Base-by-base conservation (phyloP, 192 early-diverging fungal genomes). In the Coemansia sp. region DNA sequence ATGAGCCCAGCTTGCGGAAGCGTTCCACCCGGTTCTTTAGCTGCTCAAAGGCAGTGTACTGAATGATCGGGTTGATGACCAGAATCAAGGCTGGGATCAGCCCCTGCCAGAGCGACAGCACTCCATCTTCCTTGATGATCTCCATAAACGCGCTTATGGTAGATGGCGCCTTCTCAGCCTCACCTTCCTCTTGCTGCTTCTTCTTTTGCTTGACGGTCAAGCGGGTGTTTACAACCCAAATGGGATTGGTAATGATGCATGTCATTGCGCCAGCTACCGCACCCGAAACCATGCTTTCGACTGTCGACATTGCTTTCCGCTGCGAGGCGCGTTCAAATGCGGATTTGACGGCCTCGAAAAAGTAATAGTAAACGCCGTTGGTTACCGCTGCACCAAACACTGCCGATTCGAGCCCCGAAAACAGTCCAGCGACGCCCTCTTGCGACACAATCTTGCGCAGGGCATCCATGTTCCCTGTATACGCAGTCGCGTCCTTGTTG, bases 41-140 rank as follows among this genome's bases (percentile, higher is more conserved):
- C 76, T 91, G 89, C 81, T 99, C 97, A 84, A 96, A 99, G 6
- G 88, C 90, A 6, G 97, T 98, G 80, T 96, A 99, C 82, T 99
- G 97, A 74, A 99, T 99, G 52, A 99, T 94, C 40, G 97, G 97
- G 81, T 99, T 99, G 81, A 91, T 93, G 43, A 99, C 97, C 72
- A 99, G 81, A 51, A 99, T 91, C 62, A 99, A 82, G 40, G 97
- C 97, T 31, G 97, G 94, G 31, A 88, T 69, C 26, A 97, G 83
- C 36, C 97, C 97, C 58, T 89, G 84, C 85, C 87, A 99, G 78
- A 99, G 88, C 10, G 90, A 87, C 48, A 80, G 58, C 51, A 91
- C 44, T 36, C 97, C 97, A 41, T 96, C 93, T 44, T 95, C 88
- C 42, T 87, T 84, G 61, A 93, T 79, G 55, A 99, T 95, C 64